Evolutionary conservation across 2,329 filamentous ascomycete genomes (phyloP).

Genomic region (Trichoderma guizhouense): DNA sequence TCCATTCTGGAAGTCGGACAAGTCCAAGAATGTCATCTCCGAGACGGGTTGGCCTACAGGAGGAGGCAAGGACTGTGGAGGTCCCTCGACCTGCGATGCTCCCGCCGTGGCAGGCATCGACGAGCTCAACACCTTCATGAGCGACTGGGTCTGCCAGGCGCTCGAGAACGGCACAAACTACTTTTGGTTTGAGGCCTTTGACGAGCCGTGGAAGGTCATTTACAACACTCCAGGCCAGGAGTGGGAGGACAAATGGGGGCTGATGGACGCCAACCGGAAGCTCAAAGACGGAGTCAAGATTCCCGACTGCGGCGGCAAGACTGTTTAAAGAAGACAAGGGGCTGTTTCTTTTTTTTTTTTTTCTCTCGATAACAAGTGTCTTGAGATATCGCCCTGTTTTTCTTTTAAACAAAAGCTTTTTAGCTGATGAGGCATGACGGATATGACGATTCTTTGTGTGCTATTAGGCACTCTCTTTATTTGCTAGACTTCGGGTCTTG

Average conservation of each 20-base stretch:
- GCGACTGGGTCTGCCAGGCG: conserved; percentile 77
- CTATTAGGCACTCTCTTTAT: background rate
- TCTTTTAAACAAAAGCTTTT: background rate
- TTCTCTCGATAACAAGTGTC: too few relatives aligned
- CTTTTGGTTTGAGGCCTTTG: conserved; percentile 97
- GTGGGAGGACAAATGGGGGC: conserved; percentile 95
- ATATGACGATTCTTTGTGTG: background rate
- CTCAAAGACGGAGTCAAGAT: conserved; percentile 82
- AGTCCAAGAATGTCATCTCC: conserved; percentile 71
- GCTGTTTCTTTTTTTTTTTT: background rate
- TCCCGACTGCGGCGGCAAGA: conserved; percentile 79
- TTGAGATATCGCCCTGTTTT: background rate
- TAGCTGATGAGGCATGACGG: conserved; percentile 9
- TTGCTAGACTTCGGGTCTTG: background rate
- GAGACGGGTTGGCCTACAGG: conserved; percentile 89
- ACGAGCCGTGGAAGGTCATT: conserved; percentile 87
- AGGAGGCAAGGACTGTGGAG: conserved; percentile 76
- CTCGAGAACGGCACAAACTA: conserved; percentile 83
- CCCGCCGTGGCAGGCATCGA: conserved; percentile 75
- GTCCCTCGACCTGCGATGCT: conserved; percentile 52
- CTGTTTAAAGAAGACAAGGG: conserved; percentile 37
- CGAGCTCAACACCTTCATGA: conserved; percentile 83
- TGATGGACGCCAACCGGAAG: conserved; percentile 81
- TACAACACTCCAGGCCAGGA: conserved; percentile 67
- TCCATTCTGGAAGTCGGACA: conserved; percentile 59